Evolutionary conservation across 805 yeast genomes (phyloP).

Genomic region (Priceomyces fermenticarens): DNA sequence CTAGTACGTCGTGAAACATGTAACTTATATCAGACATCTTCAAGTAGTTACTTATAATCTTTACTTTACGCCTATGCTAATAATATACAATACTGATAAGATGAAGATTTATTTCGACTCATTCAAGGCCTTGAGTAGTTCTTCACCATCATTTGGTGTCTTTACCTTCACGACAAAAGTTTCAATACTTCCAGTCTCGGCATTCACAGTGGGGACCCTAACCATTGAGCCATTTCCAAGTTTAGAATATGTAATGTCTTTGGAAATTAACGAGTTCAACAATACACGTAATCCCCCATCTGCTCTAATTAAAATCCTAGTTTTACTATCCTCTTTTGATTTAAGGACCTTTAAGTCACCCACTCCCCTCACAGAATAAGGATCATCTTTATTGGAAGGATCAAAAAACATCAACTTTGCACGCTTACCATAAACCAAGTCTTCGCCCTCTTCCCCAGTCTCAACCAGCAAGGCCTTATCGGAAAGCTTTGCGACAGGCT

Average conservation of each 20-base stretch:
- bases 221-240: slow-evolving; percentile 66
- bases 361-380: slow-evolving; percentile 66
- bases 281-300: slow-evolving; percentile 84
- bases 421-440: slow-evolving; percentile 56
- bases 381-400: slow-evolving; percentile 43
- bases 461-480: slow-evolving; percentile 48
- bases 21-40: slow-evolving; percentile 3
- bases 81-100: too few relatives aligned
- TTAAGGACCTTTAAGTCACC: slow-evolving; percentile 79
- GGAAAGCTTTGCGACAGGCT: slow-evolving; percentile 29
- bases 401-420: slow-evolving; percentile 68
- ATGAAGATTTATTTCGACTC: slow-evolving; percentile 16
- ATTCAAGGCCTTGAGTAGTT: slow-evolving; percentile 37
- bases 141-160: slow-evolving; percentile 64
- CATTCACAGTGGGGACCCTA: slow-evolving; percentile 59
- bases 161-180: slow-evolving; percentile 77
- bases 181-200: slow-evolving; percentile 51
- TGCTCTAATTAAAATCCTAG: slow-evolving; percentile 76
- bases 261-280: slow-evolving; percentile 61
- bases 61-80: not conserved
- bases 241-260: slow-evolving; percentile 56
- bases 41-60: not conserved
- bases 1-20: too few relatives aligned
- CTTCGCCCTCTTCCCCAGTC: slow-evolving; percentile 89
- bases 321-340: slow-evolving; percentile 55